A percentile compares a stretch with the other conserved stretches of the same genome.
These are phyloP conservation scores for Jaenimonas drosophilae DNA, from an alignment of 208 protist genomes.

Conservation along the genomic window DNA sequence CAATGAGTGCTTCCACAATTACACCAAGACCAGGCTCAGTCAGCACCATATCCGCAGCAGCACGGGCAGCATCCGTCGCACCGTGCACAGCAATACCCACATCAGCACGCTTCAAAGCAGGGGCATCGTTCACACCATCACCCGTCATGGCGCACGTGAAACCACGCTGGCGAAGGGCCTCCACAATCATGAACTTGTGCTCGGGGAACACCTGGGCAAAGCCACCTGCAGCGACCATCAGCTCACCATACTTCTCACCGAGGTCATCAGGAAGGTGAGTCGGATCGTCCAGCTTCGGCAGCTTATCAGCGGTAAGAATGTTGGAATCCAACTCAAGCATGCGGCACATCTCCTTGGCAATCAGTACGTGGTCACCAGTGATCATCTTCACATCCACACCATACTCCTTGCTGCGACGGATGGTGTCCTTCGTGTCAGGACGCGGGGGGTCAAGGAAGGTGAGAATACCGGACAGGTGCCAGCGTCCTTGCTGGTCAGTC, in stretches of 20 bases:
- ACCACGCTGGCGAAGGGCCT: conserved; percentile 79
- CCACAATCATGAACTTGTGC: conserved; percentile 94
- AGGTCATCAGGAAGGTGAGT: conserved; percentile 45
- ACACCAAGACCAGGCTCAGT: conserved; percentile 88
- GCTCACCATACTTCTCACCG: conserved; percentile 55
- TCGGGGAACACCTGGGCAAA: conserved; percentile 94
- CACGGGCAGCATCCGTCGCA: conserved; percentile 89
- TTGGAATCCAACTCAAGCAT: conserved; percentile 88
- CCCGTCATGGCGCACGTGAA: conserved; percentile 95
- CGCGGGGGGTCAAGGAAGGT: conserved; percentile 91
- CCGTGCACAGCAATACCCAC: conserved; percentile 94
- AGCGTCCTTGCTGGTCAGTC: conserved; percentile 41
- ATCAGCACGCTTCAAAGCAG: conserved; percentile 93
- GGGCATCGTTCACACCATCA: conserved; percentile 96
- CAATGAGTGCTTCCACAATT: conserved; percentile 90
- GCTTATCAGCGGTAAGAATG: conserved; percentile 64
- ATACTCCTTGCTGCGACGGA: conserved; percentile 69
- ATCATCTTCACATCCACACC: conserved; percentile 95
- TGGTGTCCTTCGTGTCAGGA: conserved; percentile 84
- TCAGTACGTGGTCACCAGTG: conserved; percentile 89
- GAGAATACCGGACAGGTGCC: conserved; percentile 82
- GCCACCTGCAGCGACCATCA: conserved; percentile 52
- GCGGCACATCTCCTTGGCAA: conserved; percentile 91
- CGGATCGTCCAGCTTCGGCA: conserved; percentile 56
- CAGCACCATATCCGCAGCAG: conserved; percentile 93